Percentiles rank a stretch among this genome's conserved stretches.
Evolutionary conservation across 495 filamentous ascomycete genomes (phyloP).

Genomic region (Apodospora peruviana): DNA sequence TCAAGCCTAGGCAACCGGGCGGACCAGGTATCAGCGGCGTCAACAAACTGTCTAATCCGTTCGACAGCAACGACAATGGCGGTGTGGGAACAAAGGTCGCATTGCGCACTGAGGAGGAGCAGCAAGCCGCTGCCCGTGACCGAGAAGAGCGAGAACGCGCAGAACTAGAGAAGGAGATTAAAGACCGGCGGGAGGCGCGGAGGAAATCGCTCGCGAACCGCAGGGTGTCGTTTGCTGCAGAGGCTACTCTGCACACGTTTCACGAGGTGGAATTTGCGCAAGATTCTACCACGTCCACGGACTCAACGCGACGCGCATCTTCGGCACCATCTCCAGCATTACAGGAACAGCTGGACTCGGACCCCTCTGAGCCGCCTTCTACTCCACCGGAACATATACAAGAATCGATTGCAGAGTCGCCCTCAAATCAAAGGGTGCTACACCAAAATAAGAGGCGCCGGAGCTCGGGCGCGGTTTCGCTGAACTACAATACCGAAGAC

Average conservation of each 20-base stretch:
- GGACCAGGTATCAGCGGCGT: constrained; percentile 18
- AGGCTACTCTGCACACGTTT: constrained; percentile 97
- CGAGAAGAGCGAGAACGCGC: constrained; percentile 65
- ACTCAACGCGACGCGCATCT: constrained; percentile 67
- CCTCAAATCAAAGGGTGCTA: constrained; percentile 62
- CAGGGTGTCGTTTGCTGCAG: constrained; percentile 93
- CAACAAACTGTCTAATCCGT: constrained; percentile 49
- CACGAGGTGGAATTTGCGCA: constrained; percentile 87
- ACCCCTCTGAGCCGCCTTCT: constrained; percentile 57
- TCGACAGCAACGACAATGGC: constrained; percentile 34
- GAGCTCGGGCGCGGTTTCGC: constrained; percentile 57
- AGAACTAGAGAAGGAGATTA: constrained; percentile 61
- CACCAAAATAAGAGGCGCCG: constrained; percentile 61
- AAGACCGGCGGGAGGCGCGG: constrained; percentile 74
- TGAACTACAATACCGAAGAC: constrained; percentile 55
- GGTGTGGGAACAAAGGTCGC: constrained; percentile 41
- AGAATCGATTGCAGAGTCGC: constrained; percentile 57
- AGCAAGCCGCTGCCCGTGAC: constrained; percentile 68
- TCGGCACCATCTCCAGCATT: constrained; percentile 46
- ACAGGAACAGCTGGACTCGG: constrained; percentile 29
- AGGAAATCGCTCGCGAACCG: constrained; percentile 90
- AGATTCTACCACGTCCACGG: constrained; percentile 80
- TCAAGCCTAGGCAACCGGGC: constrained; percentile 32
- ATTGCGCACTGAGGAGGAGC: constrained; percentile 68
- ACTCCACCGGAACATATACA: constrained; percentile 58